A percentile compares a stretch with the other conserved stretches of the same genome.
These are phyloP conservation scores for Pseudocercospora fijiensis DNA, from an alignment of 2,329 filamentous ascomycete species.

Conservation along the genomic window DNA sequence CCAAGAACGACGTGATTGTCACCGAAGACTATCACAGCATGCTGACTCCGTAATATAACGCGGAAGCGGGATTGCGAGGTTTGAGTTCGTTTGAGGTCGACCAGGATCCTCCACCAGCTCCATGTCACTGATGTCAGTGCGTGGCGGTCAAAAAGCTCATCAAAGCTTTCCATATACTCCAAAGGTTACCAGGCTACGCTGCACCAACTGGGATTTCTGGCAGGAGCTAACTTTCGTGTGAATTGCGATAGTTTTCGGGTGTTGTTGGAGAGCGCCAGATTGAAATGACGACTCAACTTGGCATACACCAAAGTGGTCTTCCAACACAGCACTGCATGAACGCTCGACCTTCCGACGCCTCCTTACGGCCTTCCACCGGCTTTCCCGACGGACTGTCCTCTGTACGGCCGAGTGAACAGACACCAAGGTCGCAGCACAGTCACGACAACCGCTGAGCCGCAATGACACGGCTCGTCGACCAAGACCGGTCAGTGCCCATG, in stretches of 20 bases:
- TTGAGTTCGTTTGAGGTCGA: slow-evolving; percentile 4
- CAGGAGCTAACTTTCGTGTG: background rate
- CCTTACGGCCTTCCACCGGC: background rate
- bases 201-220: background rate
- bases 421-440: slow-evolving; percentile 1
- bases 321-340: slow-evolving; percentile 4
- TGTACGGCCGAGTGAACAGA: background rate
- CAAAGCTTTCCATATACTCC: background rate
- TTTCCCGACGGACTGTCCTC: slow-evolving; percentile 1
- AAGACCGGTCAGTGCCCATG: slow-evolving; percentile 14
- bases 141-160: background rate
- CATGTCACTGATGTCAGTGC: background rate
- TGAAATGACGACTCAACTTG: background rate
- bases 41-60: slow-evolving; percentile 5
- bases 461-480: slow-evolving; percentile 16
- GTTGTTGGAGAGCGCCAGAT: background rate
- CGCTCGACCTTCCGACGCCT: slow-evolving; percentile 7
- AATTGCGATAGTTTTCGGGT: background rate
- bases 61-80: slow-evolving; percentile 1
- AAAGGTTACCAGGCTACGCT: background rate
- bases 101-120: background rate
- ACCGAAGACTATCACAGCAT: slow-evolving; percentile 2
- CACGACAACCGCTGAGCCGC: background rate
- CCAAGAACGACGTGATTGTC: slow-evolving; percentile 1
- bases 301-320: background rate